These are phyloP conservation scores for Colletotrichum simmondsii DNA, from an alignment of 2,329 filamentous ascomycete genomes.

Conservation along the genomic window DNA sequence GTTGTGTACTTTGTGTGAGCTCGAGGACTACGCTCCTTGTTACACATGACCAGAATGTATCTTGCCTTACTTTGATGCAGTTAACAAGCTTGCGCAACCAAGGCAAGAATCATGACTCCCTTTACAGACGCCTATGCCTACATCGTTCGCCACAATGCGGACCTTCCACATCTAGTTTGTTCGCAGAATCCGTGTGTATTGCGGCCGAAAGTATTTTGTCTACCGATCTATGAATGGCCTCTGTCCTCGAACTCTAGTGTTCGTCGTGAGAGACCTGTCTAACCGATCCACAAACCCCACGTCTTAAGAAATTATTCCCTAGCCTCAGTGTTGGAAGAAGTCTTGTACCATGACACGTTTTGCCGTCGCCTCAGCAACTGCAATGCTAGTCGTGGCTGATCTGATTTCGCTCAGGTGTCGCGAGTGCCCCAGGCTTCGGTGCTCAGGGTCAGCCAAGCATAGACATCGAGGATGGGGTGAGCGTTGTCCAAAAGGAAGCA, in stretches of 20 bases:
- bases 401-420: neutral
- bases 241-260: neutral
- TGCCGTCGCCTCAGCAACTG: neutral
- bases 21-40: too few relatives aligned
- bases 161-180: neutral
- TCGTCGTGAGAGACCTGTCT: neutral
- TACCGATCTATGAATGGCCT: neutral
- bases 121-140: too few relatives aligned
- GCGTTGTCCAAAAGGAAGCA: conserved; percentile 28
- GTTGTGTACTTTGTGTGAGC: too few relatives aligned
- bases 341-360: neutral
- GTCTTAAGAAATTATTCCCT: neutral
- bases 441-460: conserved; percentile 25
- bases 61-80: too few relatives aligned
- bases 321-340: neutral
- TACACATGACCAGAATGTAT: too few relatives aligned
- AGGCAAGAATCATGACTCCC: fast-evolving
- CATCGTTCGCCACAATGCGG: neutral
- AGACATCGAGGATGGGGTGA: conserved; percentile 25
- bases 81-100: too few relatives aligned
- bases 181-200: neutral
- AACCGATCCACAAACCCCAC: neutral
- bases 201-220: neutral
- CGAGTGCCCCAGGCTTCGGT: conserved; percentile 27
- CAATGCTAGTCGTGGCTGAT: neutral